Evolutionary conservation across 2,329 filamentous ascomycete genomes (phyloP).

Genomic region (Chaetomiaceae sp.): DNA sequence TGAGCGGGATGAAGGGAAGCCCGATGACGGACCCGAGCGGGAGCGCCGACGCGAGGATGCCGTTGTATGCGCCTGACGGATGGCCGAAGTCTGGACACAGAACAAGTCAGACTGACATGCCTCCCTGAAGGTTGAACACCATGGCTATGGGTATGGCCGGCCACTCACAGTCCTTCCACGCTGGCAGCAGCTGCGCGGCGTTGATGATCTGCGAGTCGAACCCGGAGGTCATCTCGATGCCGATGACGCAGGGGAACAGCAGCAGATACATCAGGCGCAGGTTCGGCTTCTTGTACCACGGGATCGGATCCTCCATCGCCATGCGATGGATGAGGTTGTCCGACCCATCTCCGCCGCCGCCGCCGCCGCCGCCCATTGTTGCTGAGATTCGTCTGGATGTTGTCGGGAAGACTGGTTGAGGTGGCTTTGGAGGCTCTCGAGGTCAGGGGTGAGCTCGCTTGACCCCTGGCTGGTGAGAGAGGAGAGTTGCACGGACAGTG

Average conservation of each 20-base stretch:
- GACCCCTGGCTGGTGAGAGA: background rate
- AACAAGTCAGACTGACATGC: background rate
- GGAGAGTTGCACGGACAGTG: background rate
- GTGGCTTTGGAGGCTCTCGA: background rate
- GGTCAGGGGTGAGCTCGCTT: background rate
- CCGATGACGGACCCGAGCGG: slow-evolving; percentile 56
- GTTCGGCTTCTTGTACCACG: slow-evolving; percentile 56
- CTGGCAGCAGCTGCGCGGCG: slow-evolving; percentile 35
- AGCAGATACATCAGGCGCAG: slow-evolving; percentile 50
- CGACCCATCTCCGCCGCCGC: slow-evolving; percentile 9
- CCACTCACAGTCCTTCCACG: slow-evolving; percentile 35
- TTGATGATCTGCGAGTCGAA: slow-evolving; percentile 47
- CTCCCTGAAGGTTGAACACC: no score
- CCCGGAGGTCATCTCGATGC: slow-evolving; percentile 57
- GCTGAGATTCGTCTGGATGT: background rate
- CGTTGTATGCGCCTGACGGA: slow-evolving; percentile 42
- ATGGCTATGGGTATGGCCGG: no score
- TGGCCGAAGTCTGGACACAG: slow-evolving; percentile 40
- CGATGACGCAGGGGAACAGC: slow-evolving; percentile 54
- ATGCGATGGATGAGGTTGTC: slow-evolving; percentile 36
- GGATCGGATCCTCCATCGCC: slow-evolving; percentile 38
- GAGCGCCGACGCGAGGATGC: slow-evolving; percentile 57
- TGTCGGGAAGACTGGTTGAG: background rate
- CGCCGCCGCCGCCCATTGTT: slow-evolving; percentile 25
- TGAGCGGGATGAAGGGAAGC: slow-evolving; percentile 52